phyloP scores from a whole-genome alignment of 371 early-diverging fungal genomes.

The Neoconidiobolus thromboides region DNA sequence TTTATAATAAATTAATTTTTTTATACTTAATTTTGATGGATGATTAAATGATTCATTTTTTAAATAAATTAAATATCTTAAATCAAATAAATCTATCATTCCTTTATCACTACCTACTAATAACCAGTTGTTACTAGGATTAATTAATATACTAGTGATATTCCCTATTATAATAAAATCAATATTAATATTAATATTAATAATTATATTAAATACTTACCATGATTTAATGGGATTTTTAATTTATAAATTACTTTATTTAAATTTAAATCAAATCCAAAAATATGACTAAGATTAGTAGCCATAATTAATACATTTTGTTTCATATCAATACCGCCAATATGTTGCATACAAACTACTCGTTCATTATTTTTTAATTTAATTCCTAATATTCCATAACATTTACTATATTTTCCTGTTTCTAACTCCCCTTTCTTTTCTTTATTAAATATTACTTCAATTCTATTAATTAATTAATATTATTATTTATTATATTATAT shows the following conservation, averaged over 20 bases:
- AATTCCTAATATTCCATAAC: too few species aligned
- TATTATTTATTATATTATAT: conserved; percentile 23
- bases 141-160: conserved; percentile 49
- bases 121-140: conserved; percentile 41
- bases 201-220: conserved; percentile 9
- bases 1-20: conserved; percentile 16
- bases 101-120: conserved; percentile 68
- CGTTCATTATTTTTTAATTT: too few species aligned
- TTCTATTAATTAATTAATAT: too few species aligned
- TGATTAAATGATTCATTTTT: conserved; percentile 48
- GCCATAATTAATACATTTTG: not conserved
- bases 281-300: conserved; percentile 26
- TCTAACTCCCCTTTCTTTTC: too few species aligned
- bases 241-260: conserved; percentile 51
- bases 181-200: too few species aligned
- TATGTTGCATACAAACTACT: too few species aligned
- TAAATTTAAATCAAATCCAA: conserved; percentile 51
- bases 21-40: conserved; percentile 47
- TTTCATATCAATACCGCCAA: too few species aligned
- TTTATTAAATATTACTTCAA: too few species aligned
- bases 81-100: conserved; percentile 61
- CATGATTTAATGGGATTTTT: conserved; percentile 29
- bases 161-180: conserved; percentile 18
- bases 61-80: conserved; percentile 60
- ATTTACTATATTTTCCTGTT: too few species aligned